Conservation (phyloP, 768 basidiomycete species). For the Lactarius quietus region DNA sequence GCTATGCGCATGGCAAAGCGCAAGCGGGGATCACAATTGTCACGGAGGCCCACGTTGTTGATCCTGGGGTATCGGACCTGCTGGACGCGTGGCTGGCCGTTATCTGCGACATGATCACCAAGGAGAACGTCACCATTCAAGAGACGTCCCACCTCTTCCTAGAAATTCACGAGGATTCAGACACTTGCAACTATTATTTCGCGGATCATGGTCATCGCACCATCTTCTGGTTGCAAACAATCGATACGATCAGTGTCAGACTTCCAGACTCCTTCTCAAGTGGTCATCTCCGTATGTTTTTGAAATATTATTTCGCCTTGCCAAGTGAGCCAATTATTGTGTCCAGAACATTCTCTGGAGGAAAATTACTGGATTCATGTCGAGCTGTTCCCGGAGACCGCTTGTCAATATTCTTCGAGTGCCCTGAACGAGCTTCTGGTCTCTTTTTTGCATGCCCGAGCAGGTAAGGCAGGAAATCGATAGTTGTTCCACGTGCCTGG, state of each 20-base stretch:
- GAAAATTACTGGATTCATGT: not conserved
- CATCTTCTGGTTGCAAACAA: slow-evolving; percentile 6
- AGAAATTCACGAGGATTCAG: not conserved
- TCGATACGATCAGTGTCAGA: not conserved
- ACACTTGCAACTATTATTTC: slow-evolving; percentile 12
- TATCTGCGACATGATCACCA: not conserved
- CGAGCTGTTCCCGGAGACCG: not conserved
- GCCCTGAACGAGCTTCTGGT: not conserved
- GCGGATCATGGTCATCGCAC: slow-evolving; percentile 12
- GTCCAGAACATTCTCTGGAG: slow-evolving; percentile 1
- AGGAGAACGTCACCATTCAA: not conserved
- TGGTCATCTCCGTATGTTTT: slow-evolving; percentile 7
- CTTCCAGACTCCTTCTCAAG: slow-evolving; percentile 4
- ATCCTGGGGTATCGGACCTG: not conserved
- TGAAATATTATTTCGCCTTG: not conserved
- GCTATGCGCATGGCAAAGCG: not conserved
- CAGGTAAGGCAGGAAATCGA: not conserved
- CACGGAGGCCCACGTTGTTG: slow-evolving; percentile 4
- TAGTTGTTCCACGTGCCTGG: not conserved
- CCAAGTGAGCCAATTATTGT: not conserved
- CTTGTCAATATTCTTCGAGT: not conserved
- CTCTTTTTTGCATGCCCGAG: not conserved
- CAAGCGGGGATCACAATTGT: slow-evolving; percentile 1
- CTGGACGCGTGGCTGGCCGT: not conserved
- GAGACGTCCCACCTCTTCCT: slow-evolving; percentile 12